phyloP scores from a whole-genome alignment of 2,329 filamentous ascomycete species.

The Hypoxylon sp. region DNA sequence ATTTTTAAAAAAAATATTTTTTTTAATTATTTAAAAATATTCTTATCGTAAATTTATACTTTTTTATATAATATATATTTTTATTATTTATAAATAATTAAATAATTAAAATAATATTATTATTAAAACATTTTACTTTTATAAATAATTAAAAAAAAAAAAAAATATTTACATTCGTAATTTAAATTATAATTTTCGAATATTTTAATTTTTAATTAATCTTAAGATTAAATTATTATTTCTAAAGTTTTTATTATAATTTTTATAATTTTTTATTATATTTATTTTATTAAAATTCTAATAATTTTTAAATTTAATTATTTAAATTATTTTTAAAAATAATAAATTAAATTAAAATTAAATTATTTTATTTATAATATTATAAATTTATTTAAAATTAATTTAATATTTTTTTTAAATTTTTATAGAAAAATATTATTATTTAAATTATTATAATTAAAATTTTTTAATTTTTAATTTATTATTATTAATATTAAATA shows the following conservation, averaged over 20 bases:
- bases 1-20: not conserved
- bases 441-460: not conserved
- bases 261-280: slow-evolving; percentile 2
- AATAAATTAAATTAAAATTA: not conserved
- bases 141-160: not conserved
- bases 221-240: not conserved
- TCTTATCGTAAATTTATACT: not conserved
- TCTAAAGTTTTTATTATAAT: too few species aligned
- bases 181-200: not conserved
- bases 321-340: not conserved
- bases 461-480: not conserved
- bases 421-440: not conserved
- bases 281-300: not conserved
- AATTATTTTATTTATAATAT: not conserved
- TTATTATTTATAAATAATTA: not conserved
- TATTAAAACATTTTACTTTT: not conserved
- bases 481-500: not conserved
- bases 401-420: not conserved
- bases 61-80: not conserved
- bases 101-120: not conserved
- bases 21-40: not conserved
- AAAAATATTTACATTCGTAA: not conserved
- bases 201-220: not conserved
- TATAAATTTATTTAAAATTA: not conserved
- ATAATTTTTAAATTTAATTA: not conserved